Conservation (phyloP, 768 basidiomycete genomes). For the Leccinum sublutescens region DNA sequence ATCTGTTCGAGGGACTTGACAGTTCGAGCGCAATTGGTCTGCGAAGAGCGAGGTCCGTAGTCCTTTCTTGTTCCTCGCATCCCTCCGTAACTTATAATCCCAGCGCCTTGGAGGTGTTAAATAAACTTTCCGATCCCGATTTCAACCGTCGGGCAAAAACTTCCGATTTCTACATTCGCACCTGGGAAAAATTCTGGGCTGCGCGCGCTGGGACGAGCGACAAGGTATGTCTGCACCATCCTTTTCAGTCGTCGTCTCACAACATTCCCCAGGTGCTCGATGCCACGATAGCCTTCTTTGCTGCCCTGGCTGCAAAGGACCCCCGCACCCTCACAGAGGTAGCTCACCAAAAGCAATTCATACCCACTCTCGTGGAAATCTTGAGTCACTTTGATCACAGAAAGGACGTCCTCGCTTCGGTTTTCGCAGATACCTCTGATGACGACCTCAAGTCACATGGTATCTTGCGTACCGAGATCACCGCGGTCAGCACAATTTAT, state of each 20-base stretch:
- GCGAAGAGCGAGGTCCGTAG: slow-evolving; percentile 61
- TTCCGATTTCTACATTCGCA: slow-evolving; percentile 65
- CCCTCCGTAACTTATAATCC: neutral
- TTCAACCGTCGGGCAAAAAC: slow-evolving; percentile 80
- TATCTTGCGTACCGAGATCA: slow-evolving; percentile 56
- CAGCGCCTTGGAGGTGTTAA: slow-evolving; percentile 76
- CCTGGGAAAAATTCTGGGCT: slow-evolving; percentile 63
- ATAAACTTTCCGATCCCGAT: slow-evolving; percentile 68
- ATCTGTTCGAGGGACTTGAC: slow-evolving; percentile 79
- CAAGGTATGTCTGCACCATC: slow-evolving; percentile 41
- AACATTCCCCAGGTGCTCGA: slow-evolving; percentile 56
- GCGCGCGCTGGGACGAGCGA: slow-evolving; percentile 61
- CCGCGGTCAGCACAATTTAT: slow-evolving; percentile 41
- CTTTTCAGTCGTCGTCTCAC: neutral
- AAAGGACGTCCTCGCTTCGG: slow-evolving; percentile 51
- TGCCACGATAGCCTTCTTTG: slow-evolving; percentile 58
- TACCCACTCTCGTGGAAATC: slow-evolving; percentile 44
- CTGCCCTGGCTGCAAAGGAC: slow-evolving; percentile 62
- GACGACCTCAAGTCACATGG: slow-evolving; percentile 50
- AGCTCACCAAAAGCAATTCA: slow-evolving; percentile 36
- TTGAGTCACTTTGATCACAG: slow-evolving; percentile 33
- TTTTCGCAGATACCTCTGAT: slow-evolving; percentile 36
- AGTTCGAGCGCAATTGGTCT: slow-evolving; percentile 49
- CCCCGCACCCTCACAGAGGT: slow-evolving; percentile 53
- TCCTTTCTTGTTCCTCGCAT: neutral